Percentiles rank a stretch among this genome's conserved stretches.
These are phyloP conservation scores for Trichophyton verrucosum DNA, from an alignment of 2,329 filamentous ascomycete species.

Conservation along the genomic window DNA sequence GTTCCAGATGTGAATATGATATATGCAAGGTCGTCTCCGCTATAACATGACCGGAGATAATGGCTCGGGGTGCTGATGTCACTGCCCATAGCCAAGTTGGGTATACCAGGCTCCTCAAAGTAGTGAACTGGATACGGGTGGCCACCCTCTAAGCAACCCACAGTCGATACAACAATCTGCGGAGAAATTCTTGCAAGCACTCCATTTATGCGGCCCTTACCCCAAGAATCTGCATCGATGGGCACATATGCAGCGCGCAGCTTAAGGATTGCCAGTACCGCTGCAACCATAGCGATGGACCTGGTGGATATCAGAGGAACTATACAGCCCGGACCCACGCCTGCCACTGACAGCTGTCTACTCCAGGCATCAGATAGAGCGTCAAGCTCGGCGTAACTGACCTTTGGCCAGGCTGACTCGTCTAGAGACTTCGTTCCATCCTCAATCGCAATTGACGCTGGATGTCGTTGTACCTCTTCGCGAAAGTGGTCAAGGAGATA, in stretches of 20 bases:
- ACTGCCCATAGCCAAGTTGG: background rate
- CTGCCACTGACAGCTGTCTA: background rate
- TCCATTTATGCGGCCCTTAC: background rate
- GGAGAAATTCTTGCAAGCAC: background rate
- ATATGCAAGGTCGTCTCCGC: background rate
- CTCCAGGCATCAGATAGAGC: background rate
- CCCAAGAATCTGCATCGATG: background rate
- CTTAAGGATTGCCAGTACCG: background rate
- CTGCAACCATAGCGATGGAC: background rate
- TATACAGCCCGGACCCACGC: background rate
- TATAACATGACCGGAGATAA: background rate
- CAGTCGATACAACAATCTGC: background rate
- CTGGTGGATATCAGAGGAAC: background rate
- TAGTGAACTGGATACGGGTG: background rate
- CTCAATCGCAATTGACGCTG: background rate
- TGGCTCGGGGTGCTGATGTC: background rate
- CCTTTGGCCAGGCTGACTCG: background rate
- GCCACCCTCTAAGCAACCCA: background rate
- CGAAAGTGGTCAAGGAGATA: background rate
- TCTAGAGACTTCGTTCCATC: background rate
- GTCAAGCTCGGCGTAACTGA: background rate
- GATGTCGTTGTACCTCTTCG: background rate
- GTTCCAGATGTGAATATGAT: conserved; percentile 13
- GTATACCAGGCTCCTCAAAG: background rate
- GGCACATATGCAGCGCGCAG: background rate